phyloP scores from a whole-genome alignment of 2,329 filamentous ascomycete species.

The Eutypella sp. region DNA sequence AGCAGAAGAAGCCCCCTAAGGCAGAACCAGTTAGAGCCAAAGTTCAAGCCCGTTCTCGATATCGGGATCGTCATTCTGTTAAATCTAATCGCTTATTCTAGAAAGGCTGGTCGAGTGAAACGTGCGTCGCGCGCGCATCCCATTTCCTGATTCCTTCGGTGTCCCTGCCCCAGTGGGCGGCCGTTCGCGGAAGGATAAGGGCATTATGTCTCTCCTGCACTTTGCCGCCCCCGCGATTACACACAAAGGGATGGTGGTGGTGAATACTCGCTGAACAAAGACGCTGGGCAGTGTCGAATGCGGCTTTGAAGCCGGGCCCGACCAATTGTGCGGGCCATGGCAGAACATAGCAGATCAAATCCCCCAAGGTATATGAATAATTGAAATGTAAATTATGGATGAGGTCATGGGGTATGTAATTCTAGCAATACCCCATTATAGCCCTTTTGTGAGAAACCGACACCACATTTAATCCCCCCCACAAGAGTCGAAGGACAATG shows the following conservation, averaged over 20 bases:
- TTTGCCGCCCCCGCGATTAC: conserved; percentile 1
- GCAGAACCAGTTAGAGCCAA: conserved; percentile 13
- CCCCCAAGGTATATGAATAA: too few relatives aligned
- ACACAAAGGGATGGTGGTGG: conserved; percentile 19
- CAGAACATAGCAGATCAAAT: too few relatives aligned
- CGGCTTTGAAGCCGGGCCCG: conserved; percentile 19
- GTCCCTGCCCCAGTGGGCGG: background rate
- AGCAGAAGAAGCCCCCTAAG: conserved; percentile 11
- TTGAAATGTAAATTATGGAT: too few relatives aligned
- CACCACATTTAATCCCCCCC: too few relatives aligned
- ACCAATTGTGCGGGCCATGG: conserved; percentile 16
- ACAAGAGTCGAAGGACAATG: too few relatives aligned
- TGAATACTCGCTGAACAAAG: conserved; percentile 21
- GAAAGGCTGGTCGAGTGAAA: too few relatives aligned
- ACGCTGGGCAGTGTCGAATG: conserved; percentile 9
- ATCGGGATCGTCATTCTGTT: conserved; percentile 13
- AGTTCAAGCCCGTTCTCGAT: conserved; percentile 10
- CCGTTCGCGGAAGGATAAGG: background rate
- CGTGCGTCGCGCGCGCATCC: background rate
- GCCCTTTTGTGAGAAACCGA: too few relatives aligned
- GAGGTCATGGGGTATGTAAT: too few relatives aligned
- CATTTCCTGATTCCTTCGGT: too few relatives aligned
- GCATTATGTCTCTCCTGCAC: background rate
- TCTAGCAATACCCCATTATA: too few relatives aligned
- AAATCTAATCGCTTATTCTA: conserved; percentile 8